Base-by-base conservation (phyloP, 106 monocot genomes). In the Acorus calamus region DNA sequence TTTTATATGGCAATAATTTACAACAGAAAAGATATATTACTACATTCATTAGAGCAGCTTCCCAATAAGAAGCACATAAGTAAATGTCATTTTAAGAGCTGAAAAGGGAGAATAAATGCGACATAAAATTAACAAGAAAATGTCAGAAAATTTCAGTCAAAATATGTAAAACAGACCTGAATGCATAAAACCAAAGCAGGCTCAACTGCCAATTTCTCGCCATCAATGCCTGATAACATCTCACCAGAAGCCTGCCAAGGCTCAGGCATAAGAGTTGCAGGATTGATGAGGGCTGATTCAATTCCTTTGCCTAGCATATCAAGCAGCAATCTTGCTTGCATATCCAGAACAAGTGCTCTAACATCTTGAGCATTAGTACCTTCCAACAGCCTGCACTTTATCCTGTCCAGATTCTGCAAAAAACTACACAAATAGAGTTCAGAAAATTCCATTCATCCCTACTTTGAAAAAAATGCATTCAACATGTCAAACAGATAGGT, bases 351-450 rank as follows among this genome's bases (percentile, higher is more conserved):
- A 80, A 98, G 87, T 58, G 96, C 96, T 57, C 96, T 76, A 9
- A 98, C 96, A 81, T 98, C 96, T 81, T 88, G 96, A 72, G 91
- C 88, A 88, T 98, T 98, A 75, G 96, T 92, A 8, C 96, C 96
- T 84, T 98, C 96, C 78, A 98, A 59, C 49, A 98, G 81, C 66
- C 96, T 87, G 65, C 96, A 98, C 63, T 98, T 98, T 63, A 98
- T 87, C 66, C 91, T 82, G 68, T 98, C 96, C 60, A 98, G 85
- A 59, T 81, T 92, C 96, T 98, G 74, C 73, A 78, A 62, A 49
- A 69, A 50, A 52, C 11, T 8, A 14, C n/a, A 11, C 12, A 49
- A 69, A 5, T 43, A 4, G 12, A 7, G 4, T 60, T 45, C 28
- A 28, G 28, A 28, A 28, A 28, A 28, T 28, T 28, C 28, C 28